Base-by-base conservation (phyloP, 1,139 yeast genomes). In the Lodderomyces parapsilosis region DNA sequence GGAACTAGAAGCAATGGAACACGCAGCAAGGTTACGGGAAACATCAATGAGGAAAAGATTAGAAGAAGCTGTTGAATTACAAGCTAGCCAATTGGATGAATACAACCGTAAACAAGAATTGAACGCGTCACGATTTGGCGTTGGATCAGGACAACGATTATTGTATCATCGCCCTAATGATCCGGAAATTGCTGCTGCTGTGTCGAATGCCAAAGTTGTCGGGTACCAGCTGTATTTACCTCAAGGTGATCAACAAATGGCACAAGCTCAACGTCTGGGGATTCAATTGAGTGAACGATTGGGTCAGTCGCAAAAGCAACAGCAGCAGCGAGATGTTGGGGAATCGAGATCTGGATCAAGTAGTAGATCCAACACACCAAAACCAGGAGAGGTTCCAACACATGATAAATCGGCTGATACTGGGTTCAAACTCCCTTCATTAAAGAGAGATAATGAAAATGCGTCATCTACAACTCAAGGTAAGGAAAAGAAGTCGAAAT, bases 1-100 rank as follows among this genome's bases (percentile, higher is more conserved):
- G 64, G 96, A 91, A 58, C 71, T 91, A 49, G 96, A 91, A 60
- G 80, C 80, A 22, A 68, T 78, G 68, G 93, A 86, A 55, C 73
- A 71, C 41, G 83, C 82, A 19, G 74, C 80, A 1, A 70, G 81
- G 50, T 65, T 74, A 46, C 65, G 83, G 47, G 83, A 78, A 54
- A 59, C 55, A 25, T 66, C 78, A 18, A 68, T 77, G 68, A 67
- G 75, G 49, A 72, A 69, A 49, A 59, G 80, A 44, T 63, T 77
- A 43, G 81, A 76, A 45, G 81, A 75, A 49, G 63, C 75, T 11
- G 53, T 63, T 39, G 55, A 51, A 38, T 57, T 63, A 42, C 62
- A 48, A 43, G 38, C 41, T 9, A 42, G 37, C 20, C 22, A 36
- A 9, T 38, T 37, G 34, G 49, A 39, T 22, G 40, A 40, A 9